A percentile compares a stretch with the other conserved stretches of the same genome.
Conservation (phyloP, 2,329 filamentous ascomycete species). For the Fusarium nisikadoi region DNA sequence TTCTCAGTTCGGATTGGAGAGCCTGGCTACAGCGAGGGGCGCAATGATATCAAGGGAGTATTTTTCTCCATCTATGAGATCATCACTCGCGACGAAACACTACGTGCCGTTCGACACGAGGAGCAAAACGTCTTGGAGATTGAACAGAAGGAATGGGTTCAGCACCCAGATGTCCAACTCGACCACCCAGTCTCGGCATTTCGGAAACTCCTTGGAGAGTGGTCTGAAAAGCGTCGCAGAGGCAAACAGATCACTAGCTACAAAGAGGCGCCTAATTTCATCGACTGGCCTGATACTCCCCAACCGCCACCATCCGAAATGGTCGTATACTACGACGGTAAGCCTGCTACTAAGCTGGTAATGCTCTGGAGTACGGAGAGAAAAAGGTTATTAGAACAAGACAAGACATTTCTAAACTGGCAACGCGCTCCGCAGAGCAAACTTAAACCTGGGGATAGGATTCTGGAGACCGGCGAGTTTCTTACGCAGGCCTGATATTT, state of each 20-base stretch:
- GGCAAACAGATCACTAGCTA: slow-evolving; percentile 15
- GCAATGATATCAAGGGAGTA: slow-evolving; percentile 50
- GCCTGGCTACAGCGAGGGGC: slow-evolving; percentile 17
- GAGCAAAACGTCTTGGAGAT: slow-evolving; percentile 40
- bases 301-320: neutral
- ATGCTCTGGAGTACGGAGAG: neutral
- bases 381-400: neutral
- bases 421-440: slow-evolving; percentile 14
- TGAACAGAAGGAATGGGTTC: slow-evolving; percentile 43
- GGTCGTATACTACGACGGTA: neutral
- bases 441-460: slow-evolving; percentile 4
- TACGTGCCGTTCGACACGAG: slow-evolving; percentile 38
- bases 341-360: neutral
- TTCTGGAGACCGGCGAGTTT: slow-evolving; percentile 22
- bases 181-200: slow-evolving; percentile 47
- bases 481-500: neutral
- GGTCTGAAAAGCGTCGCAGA: slow-evolving; percentile 30
- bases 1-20: slow-evolving; percentile 39
- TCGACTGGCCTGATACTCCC: slow-evolving; percentile 40
- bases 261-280: slow-evolving; percentile 32
- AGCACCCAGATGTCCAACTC: slow-evolving; percentile 48
- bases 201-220: slow-evolving; percentile 42
- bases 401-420: slow-evolving; percentile 27
- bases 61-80: slow-evolving; percentile 53
- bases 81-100: slow-evolving; percentile 47